A percentile compares a stretch with the other conserved stretches of the same genome.
These are phyloP conservation scores for Colletotrichum sansevieriae DNA, from an alignment of 2,329 filamentous ascomycete genomes.

Conservation along the genomic window DNA sequence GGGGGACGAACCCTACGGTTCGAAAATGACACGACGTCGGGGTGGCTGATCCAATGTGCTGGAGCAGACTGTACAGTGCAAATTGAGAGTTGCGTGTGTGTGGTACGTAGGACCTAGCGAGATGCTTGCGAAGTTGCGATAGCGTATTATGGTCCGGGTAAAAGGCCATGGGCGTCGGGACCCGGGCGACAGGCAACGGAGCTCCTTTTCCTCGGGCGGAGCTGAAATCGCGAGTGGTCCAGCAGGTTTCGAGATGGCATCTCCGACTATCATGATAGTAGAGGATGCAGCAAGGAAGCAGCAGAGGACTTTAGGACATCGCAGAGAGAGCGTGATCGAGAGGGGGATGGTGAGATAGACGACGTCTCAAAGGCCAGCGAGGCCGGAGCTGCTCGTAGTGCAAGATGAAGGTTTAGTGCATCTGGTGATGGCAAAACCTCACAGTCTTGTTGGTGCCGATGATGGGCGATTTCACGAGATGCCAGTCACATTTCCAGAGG, in stretches of 20 bases:
- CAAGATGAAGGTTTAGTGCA: background rate
- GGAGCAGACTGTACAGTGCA: slow-evolving; percentile 4
- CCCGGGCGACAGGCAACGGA: background rate
- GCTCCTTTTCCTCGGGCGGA: slow-evolving; percentile 21
- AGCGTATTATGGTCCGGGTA: slow-evolving; percentile 4
- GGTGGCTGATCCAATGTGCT: slow-evolving; percentile 24
- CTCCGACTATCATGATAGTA: background rate
- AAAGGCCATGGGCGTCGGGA: background rate
- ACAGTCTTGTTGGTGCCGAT: slow-evolving; percentile 24
- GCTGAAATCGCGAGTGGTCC: background rate
- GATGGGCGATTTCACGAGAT: slow-evolving; percentile 4
- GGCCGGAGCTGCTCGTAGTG: slow-evolving; percentile 1
- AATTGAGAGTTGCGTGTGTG: background rate
- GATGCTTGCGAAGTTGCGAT: slow-evolving; percentile 21
- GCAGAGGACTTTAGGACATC: slow-evolving; percentile 8
- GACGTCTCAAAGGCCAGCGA: slow-evolving; percentile 26
- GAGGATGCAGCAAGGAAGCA: slow-evolving; percentile 28
- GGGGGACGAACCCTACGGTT: slow-evolving; percentile 15
- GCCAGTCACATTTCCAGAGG: slow-evolving; percentile 23
- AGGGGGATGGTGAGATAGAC: slow-evolving; percentile 36
- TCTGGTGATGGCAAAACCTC: slow-evolving; percentile 16
- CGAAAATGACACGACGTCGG: background rate
- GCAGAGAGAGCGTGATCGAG: slow-evolving; percentile 24
- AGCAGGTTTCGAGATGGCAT: slow-evolving; percentile 1
- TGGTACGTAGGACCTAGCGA: background rate